phyloP scores from a whole-genome alignment of 1,139 yeast genomes.

The Geotrichum carabidarum region DNA sequence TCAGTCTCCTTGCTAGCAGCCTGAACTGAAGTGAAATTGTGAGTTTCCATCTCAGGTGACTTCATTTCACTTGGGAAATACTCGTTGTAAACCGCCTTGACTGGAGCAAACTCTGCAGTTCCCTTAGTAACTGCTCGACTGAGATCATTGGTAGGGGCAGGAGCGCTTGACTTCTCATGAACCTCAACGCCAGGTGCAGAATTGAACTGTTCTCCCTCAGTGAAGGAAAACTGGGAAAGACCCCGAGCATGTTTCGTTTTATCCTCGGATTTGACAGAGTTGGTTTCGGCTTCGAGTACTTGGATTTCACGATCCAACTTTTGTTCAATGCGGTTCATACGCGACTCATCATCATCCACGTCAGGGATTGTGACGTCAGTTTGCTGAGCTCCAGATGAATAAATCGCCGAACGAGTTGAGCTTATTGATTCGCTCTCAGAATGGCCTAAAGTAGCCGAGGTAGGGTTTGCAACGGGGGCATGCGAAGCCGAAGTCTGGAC shows the following conservation, averaged over 20 bases:
- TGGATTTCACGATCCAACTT: constrained; percentile 6
- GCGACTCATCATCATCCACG: not conserved
- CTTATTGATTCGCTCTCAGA: constrained; percentile 3
- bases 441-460: constrained; percentile 9
- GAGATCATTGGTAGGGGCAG: not conserved
- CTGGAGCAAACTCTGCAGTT: constrained; percentile 27
- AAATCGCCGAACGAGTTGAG: not conserved
- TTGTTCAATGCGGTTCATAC: constrained; percentile 6
- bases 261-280: not conserved
- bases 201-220: not conserved
- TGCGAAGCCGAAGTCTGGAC: not conserved
- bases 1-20: too few relatives aligned
- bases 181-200: not conserved
- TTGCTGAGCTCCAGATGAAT: not conserved
- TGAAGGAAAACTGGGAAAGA: constrained; percentile 7
- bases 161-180: too few relatives aligned
- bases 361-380: constrained; percentile 2
- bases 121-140: not conserved
- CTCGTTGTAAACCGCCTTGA: constrained; percentile 32
- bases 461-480: not conserved
- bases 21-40: too few relatives aligned
- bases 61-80: constrained; percentile 27
- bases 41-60: constrained; percentile 3
- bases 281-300: constrained; percentile 1
- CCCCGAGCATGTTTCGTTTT: not conserved